These are phyloP conservation scores for Pseudonitzschia delicatissima DNA, from an alignment of 108 stramenopile genomes.

Conservation along the genomic window DNA sequence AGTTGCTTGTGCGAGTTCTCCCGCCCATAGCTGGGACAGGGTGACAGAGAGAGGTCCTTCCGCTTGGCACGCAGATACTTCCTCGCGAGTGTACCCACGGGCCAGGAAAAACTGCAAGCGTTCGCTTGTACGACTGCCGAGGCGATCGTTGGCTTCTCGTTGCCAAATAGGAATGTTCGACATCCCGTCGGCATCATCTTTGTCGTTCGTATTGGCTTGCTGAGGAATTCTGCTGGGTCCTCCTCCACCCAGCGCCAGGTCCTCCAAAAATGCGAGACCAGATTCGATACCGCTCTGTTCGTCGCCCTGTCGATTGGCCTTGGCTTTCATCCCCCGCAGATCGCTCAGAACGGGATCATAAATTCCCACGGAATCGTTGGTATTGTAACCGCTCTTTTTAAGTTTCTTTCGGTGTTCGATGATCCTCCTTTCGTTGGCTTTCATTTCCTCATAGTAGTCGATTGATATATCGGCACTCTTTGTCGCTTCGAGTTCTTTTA, in stretches of 20 bases:
- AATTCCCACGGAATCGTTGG: neutral
- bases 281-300: conserved; percentile 16
- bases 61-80: neutral
- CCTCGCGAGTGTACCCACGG: neutral
- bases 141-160: neutral
- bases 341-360: conserved; percentile 25
- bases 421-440: conserved; percentile 21
- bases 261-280: conserved; percentile 16
- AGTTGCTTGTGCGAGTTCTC: neutral
- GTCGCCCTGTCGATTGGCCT: conserved; percentile 20
- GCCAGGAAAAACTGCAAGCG: neutral
- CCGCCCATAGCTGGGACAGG: neutral
- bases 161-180: neutral
- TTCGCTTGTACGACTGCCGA: neutral
- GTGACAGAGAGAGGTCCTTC: neutral
- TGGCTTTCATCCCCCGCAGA: conserved; percentile 2
- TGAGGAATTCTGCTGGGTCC: neutral
- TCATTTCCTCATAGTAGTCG: conserved; percentile 20
- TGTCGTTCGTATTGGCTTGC: neutral
- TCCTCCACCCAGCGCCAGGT: conserved; percentile 3
- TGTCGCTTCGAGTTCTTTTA: conserved; percentile 25
- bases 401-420: conserved; percentile 11
- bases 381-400: neutral
- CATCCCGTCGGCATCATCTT: neutral
- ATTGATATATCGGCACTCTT: conserved; percentile 2